Base-by-base conservation (phyloP, 768 basidiomycete genomes). In the Cyathus striatus region DNA sequence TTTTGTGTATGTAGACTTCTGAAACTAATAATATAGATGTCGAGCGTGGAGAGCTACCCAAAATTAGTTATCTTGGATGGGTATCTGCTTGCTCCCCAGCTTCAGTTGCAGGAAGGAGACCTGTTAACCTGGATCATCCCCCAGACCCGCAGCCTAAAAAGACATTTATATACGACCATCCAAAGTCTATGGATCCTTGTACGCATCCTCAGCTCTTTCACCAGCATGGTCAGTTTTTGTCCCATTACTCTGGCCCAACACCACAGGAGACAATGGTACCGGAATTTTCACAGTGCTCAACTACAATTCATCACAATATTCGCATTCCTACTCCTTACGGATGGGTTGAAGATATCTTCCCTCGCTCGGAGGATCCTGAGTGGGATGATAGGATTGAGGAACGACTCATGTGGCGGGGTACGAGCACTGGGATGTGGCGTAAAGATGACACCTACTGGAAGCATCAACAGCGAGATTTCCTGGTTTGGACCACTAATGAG, bases 361-460 rank as follows among this genome's bases (percentile, higher is more conserved):
- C 68, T 5, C 63, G 64, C 3, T 56, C 57, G 2, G 65, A 80
- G 49, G 79, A 87, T 57, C 74, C 82, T 6, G 70, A 68, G 0
- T 90, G 83, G 77, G 75, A 79, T 14, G 67, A 75, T 24, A 89
- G 83, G 63, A 23, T 62, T 1, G 75, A 84, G 54, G 77, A 83
- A 46, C 64, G 75, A 3, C 49, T 88, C 14, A 64, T 79, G 30
- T 90, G 88, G 88, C 70, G 88, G 27, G 88, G 88, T 2, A 76
- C 76, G 30, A 85, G 78, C 34, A 88, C 86, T 0, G 88, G 87
- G 6, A 83, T 79, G 17, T 63, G 51, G 40, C 70, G 75, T 24
- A 52, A 60, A 13, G 43, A 55, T 2, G 42, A 49, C 1, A 62
- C 68, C 7, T 61, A 62, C 5, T 83, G 83, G 83, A 41, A 57